Evolutionary conservation across 805 yeast species (phyloP).

Genomic region (Ogataea nitratoaversa): DNA sequence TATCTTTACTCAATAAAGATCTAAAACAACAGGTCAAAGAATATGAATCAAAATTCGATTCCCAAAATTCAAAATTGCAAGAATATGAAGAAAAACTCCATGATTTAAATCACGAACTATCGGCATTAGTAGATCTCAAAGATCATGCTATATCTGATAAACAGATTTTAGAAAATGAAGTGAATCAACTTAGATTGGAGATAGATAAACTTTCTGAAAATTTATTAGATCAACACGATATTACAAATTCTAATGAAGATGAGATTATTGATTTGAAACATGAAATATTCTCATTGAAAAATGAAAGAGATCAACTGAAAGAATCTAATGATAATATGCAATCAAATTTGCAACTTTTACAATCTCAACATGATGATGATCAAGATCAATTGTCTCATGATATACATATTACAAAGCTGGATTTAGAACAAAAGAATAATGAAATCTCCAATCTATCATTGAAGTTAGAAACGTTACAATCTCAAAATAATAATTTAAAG

Average conservation of each 20-base stretch:
- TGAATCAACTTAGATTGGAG: conserved; percentile 2
- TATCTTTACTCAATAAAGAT: conserved; percentile 6
- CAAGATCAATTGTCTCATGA: neutral
- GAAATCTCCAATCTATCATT: conserved; percentile 10
- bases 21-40: conserved; percentile 1
- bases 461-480: conserved; percentile 23
- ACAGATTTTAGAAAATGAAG: neutral
- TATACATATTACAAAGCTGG: conserved; percentile 10
- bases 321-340: conserved; percentile 9
- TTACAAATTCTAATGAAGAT: conserved; percentile 4
- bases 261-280: conserved; percentile 12
- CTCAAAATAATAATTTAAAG: conserved; percentile 29
- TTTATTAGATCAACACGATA: conserved; percentile 6
- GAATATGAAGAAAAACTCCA: conserved; percentile 7
- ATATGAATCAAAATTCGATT: conserved; percentile 7
- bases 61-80: conserved; percentile 5
- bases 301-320: conserved; percentile 14
- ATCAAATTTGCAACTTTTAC: conserved; percentile 3
- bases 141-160: neutral
- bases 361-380: too few species aligned
- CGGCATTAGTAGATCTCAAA: neutral
- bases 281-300: conserved; percentile 6
- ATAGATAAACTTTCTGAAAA: conserved; percentile 1
- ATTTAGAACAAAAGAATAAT: conserved; percentile 11
- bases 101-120: conserved; percentile 7